A percentile compares a stretch with the other conserved stretches of the same genome.
These are phyloP conservation scores for Leucocoprinus birnbaumii DNA, from an alignment of 768 basidiomycete species.

Conservation along the genomic window DNA sequence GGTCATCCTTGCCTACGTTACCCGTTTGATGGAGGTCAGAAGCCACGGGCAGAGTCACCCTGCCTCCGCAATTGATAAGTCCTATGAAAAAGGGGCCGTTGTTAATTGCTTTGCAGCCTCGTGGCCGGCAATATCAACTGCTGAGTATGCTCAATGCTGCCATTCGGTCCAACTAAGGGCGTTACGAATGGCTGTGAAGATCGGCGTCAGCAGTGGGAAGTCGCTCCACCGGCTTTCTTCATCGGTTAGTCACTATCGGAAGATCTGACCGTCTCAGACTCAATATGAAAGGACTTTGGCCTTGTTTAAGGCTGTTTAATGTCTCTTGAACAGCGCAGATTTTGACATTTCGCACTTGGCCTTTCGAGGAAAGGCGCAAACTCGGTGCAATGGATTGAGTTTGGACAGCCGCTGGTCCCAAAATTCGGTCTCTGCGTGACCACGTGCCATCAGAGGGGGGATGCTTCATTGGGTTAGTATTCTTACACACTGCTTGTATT, in stretches of 20 bases:
- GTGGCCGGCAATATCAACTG: background rate
- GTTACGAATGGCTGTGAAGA: no score
- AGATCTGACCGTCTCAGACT: no score
- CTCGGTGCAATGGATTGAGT: no score
- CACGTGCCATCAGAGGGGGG: background rate
- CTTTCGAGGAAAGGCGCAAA: background rate
- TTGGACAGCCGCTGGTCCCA: background rate
- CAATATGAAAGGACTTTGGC: no score
- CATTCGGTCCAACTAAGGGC: no score
- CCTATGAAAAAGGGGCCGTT: background rate
- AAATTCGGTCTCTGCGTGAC: background rate
- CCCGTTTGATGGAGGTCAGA: background rate
- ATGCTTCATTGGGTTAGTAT: background rate
- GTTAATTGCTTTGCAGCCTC: background rate
- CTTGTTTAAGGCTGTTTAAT: no score
- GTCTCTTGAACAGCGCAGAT: background rate
- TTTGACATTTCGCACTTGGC: background rate
- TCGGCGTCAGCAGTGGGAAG: no score
- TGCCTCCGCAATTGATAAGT: background rate
- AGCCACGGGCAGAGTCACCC: background rate
- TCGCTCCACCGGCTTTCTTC: no score
- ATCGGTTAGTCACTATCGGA: no score
- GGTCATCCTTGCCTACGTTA: background rate
- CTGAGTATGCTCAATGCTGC: no score
- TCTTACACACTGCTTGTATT: background rate